phyloP scores from a whole-genome alignment of 495 filamentous ascomycete genomes.

The Hypoxylon subgilvum region DNA sequence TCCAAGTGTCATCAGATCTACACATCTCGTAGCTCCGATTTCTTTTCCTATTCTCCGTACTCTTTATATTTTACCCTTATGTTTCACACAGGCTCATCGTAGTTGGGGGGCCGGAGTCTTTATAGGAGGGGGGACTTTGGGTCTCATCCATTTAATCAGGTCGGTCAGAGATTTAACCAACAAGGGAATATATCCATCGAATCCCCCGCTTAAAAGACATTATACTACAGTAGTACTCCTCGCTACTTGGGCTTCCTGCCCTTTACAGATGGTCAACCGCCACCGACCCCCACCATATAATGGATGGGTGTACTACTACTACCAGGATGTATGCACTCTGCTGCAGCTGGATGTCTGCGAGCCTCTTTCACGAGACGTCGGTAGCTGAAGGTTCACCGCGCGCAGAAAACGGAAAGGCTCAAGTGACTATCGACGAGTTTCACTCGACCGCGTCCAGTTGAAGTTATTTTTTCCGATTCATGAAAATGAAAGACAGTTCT shows the following conservation, averaged over 20 bases:
- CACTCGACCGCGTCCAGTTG: slow-evolving; percentile 4
- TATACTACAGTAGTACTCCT: background rate
- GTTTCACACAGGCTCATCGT: background rate
- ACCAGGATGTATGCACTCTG: background rate
- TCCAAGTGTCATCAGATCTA: slow-evolving; percentile 14
- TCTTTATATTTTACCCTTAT: background rate
- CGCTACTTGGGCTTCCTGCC: slow-evolving; percentile 22
- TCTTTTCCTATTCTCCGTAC: background rate
- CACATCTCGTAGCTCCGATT: background rate
- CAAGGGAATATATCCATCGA: background rate
- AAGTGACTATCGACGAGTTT: slow-evolving; percentile 9
- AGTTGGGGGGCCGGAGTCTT: too few species aligned
- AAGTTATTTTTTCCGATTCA: slow-evolving; percentile 6
- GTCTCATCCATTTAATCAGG: slow-evolving; percentile 24
- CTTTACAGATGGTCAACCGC: slow-evolving; percentile 24
- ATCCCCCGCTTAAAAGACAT: slow-evolving; percentile 9
- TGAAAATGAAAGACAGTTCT: slow-evolving; percentile 23
- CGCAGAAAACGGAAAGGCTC: slow-evolving; percentile 5
- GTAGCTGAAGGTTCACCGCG: slow-evolving; percentile 21
- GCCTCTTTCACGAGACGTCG: slow-evolving; percentile 19
- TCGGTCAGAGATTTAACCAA: slow-evolving; percentile 16
- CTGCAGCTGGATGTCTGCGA: background rate
- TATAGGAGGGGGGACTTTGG: slow-evolving; percentile 4
- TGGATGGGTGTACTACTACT: slow-evolving; percentile 14
- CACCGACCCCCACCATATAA: slow-evolving; percentile 28